phyloP scores from a whole-genome alignment of 305 asterid species.

The Salvia sclarea region DNA sequence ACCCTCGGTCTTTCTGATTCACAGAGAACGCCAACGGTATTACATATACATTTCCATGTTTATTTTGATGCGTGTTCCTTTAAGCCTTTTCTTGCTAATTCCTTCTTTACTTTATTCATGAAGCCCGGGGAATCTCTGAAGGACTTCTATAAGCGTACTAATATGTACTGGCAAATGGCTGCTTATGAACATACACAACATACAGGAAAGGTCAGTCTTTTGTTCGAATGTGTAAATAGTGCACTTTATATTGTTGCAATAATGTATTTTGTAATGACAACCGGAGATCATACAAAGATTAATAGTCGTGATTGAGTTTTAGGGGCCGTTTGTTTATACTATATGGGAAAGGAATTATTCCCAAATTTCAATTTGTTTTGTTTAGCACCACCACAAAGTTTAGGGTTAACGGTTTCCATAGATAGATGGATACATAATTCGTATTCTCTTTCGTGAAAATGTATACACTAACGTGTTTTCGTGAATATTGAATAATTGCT shows the following conservation, averaged over 20 bases:
- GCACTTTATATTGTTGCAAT: too few species aligned
- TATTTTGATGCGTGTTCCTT: background rate
- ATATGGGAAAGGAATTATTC: too few species aligned
- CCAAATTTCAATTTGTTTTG: too few species aligned
- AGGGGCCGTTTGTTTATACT: too few species aligned
- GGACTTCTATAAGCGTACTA: slow-evolving; percentile 91
- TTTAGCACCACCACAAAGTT: too few species aligned
- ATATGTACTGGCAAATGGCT: slow-evolving; percentile 99
- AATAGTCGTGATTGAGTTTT: too few species aligned
- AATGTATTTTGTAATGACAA: too few species aligned
- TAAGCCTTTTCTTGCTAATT: too few species aligned
- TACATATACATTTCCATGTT: background rate
- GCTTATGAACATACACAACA: slow-evolving; percentile 96
- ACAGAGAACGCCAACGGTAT: slow-evolving; percentile 90
- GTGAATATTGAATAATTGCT: background rate
- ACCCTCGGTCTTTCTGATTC: slow-evolving; percentile 98
- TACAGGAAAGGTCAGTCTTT: slow-evolving; percentile 86
- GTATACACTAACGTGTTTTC: background rate
- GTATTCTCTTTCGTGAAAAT: background rate
- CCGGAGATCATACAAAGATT: too few species aligned
- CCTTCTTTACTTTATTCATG: slow-evolving; percentile 20
- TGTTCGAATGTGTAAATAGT: background rate
- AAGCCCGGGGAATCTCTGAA: slow-evolving; percentile 90
- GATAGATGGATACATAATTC: background rate
- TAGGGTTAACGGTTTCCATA: background rate